These are phyloP conservation scores for Cryptosporidium ryanae DNA, from an alignment of 169 alveolate species.

Conservation along the genomic window DNA sequence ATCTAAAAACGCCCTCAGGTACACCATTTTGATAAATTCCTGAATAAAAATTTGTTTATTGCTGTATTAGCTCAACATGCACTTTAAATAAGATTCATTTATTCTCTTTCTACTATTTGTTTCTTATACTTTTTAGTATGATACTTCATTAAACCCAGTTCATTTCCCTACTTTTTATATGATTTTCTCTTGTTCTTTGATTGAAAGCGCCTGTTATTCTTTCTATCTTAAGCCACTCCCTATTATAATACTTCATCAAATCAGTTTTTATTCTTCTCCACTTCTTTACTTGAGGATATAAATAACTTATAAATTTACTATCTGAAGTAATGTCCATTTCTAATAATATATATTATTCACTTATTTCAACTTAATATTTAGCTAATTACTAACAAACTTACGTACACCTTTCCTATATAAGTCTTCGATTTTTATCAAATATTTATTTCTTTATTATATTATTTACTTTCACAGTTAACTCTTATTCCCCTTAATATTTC, in stretches of 20 bases:
- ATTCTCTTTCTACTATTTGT: no score
- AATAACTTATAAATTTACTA: conserved; percentile 34
- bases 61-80: not conserved
- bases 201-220: conserved; percentile 13
- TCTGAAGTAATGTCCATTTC: conserved; percentile 19
- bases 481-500: not conserved
- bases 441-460: not conserved
- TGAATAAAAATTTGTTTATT: no score
- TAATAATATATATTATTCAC: not conserved
- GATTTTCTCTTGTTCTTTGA: not conserved
- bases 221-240: conserved; percentile 54
- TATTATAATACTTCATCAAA: conserved; percentile 28
- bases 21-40: conserved; percentile 30
- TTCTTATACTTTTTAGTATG: no score
- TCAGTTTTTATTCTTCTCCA: conserved; percentile 53
- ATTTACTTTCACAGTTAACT: not conserved
- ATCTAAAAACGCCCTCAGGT: conserved; percentile 48
- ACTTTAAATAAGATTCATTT: not conserved
- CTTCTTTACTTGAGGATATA: conserved; percentile 46
- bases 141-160: conserved; percentile 8
- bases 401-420: no score
- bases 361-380: not conserved
- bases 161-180: conserved; percentile 31
- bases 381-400: no score
- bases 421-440: no score